Evolutionary conservation across 345 rosid species (phyloP), one percentile per base, ranked within the genome.

Genomic region (Cardamine occulta): DNA sequence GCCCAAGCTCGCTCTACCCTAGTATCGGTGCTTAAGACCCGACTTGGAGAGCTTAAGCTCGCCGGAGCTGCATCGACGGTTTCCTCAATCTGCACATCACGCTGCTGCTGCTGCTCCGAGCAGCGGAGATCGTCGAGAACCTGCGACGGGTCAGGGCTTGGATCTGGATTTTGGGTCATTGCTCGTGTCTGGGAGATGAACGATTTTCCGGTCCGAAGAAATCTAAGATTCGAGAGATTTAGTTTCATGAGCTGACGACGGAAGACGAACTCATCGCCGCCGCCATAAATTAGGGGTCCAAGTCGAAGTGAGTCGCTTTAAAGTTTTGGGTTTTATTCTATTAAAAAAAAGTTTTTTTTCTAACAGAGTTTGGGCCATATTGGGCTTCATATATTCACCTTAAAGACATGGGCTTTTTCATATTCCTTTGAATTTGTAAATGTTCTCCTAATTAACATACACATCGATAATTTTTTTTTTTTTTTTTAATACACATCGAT

Each of bases 1-100:
- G 87, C 88, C 98, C 99, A 90, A 24, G 96, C 98, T 48, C 84
- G 74, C 75, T 90, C 96, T 24, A 81, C 76, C 2, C 81, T 80
- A 7, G 86, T 76, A 59, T 82, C 86, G 9, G 84, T 83, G 56
- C 77, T 64, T 47, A 84, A 74, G 69, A 55, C 72, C 31, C 82
- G 70, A 21, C 45, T 29, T 37, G 89, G 86, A 37, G 82, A 75
- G 4, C 74, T 72, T 1, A n/a, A 14, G 10, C 42, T 45, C 28
- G 35, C 42, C 57, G 77, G 5, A 9, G 81, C 73, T 31, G 80
- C 67, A 0, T 55, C 84, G 6, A 56, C 49, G 1, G 74, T 54
- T 53, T 18, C 63, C 68, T 40, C 35, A 58, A 8, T 21, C 70
- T 67, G 35, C 64, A 2, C 74, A 64, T 61, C 60, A 23, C 52